phyloP scores from a whole-genome alignment of 192 early-diverging fungal genomes.

The Linnemannia exigua region DNA sequence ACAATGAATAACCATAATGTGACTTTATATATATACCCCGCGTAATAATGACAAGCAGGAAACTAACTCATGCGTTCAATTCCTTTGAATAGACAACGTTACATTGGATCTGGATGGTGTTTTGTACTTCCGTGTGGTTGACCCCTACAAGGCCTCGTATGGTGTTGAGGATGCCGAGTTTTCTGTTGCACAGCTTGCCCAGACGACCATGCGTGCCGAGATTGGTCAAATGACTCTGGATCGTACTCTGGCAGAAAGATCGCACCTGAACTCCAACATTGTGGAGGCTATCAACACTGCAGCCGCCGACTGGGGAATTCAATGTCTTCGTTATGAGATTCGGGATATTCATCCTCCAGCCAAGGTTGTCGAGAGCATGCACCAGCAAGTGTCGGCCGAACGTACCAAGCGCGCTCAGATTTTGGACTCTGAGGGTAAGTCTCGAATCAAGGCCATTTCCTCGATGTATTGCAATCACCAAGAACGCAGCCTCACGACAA shows the following conservation, averaged over 20 bases:
- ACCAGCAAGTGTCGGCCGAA: slow-evolving; percentile 97
- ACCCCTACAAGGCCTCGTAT: slow-evolving; percentile 96
- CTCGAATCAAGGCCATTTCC: background rate
- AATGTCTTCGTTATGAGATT: slow-evolving; percentile 96
- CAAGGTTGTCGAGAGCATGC: slow-evolving; percentile 97
- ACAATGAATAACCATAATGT: background rate
- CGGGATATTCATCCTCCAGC: slow-evolving; percentile 95
- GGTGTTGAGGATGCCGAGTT: slow-evolving; percentile 96
- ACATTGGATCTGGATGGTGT: slow-evolving; percentile 97
- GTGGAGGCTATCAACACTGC: slow-evolving; percentile 95
- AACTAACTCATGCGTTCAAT: background rate
- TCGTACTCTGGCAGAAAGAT: slow-evolving; percentile 93
- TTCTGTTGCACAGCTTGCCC: slow-evolving; percentile 96
- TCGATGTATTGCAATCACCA: too few relatives aligned
- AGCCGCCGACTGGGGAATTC: slow-evolving; percentile 95
- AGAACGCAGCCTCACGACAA: background rate
- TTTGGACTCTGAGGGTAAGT: slow-evolving; percentile 79
- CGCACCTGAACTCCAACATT: slow-evolving; percentile 93
- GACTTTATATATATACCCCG: background rate
- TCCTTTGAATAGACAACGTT: slow-evolving; percentile 84
- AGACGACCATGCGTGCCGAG: slow-evolving; percentile 99
- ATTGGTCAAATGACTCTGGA: slow-evolving; percentile 99
- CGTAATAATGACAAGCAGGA: background rate
- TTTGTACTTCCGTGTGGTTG: slow-evolving; percentile 93
- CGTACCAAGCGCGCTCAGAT: slow-evolving; percentile 97